Base-by-base conservation (phyloP, 495 filamentous ascomycete genomes). In the Penicillium goetzii region DNA sequence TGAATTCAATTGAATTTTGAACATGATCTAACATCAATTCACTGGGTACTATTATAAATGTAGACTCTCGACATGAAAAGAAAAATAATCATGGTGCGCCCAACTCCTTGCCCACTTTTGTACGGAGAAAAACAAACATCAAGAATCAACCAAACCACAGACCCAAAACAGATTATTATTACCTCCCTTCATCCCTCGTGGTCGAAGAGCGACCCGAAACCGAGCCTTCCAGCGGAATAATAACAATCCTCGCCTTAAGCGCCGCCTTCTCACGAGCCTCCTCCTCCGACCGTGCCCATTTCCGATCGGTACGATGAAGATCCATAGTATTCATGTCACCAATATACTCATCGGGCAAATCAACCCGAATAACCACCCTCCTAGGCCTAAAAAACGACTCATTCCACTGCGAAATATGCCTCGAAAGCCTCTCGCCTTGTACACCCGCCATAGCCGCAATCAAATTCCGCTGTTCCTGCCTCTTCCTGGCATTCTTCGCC, bases 321-420 rank as follows among this genome's bases (percentile, higher is more conserved):
- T 76, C 67, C 71, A 75, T 72, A 38, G 50, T 33, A 19, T 63
- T 33, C 55, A 77, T 56, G 26, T 74, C 70, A 5, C 65, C 61
- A 15, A 71, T 17, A 23, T 72, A 64, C 43, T 77, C 74, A 45
- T 70, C 62, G 0, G 76, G 77, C 51, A 79, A 50, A 56, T 79
- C 77, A 8, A 79, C 70, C 17, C 77, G 70, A 34, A 78, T 74
- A 56, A 78, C n/a, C 15, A 78, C 41, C 2, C 76, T 74, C 5
- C 69, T 58, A 8, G 74, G 73, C 33, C 57, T 34, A 43, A 79
- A 77, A 53, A 74, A 72, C 15, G 55, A 60, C 47, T 76, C 70
- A 60, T 79, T 79, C 77, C 77, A 78, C 8, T 56, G 23, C 0
- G 62, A 59, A 40, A 79, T 71, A 51, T 76, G 71, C 5, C 50